A percentile compares a stretch with the other conserved stretches of the same genome.
Conservation (phyloP, 2,329 filamentous ascomycete species). For the Colletotrichum incanum region DNA sequence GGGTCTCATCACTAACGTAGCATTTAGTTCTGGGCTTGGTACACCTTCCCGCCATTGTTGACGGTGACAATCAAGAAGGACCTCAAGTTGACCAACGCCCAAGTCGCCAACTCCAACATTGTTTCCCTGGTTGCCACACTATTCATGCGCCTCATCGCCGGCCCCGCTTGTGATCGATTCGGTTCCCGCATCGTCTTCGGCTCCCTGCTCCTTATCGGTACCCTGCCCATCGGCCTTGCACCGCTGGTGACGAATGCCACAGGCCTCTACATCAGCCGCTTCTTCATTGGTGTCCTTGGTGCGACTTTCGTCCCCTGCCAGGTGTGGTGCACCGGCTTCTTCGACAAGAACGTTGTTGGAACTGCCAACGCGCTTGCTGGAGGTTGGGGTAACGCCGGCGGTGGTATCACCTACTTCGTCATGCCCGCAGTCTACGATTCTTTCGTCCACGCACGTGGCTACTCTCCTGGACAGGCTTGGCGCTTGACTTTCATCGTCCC, state of each 20-base stretch:
- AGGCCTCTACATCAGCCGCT: conserved; percentile 81
- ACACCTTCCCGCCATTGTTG: conserved; percentile 88
- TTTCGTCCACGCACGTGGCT: conserved; percentile 71
- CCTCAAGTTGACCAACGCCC: conserved; percentile 76
- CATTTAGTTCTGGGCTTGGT: conserved; percentile 84
- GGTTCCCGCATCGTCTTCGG: conserved; percentile 87
- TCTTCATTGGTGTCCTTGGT: conserved; percentile 86
- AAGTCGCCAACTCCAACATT: conserved; percentile 93
- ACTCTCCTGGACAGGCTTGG: conserved; percentile 82
- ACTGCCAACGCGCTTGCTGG: conserved; percentile 89
- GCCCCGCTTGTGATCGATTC: conserved; percentile 88
- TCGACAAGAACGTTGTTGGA: conserved; percentile 92
- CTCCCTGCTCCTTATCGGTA: conserved; percentile 81
- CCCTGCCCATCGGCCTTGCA: conserved; percentile 86
- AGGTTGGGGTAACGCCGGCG: conserved; percentile 89
- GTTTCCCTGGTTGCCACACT: conserved; percentile 83
- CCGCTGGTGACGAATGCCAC: conserved; percentile 77
- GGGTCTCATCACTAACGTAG: conserved; percentile 48
- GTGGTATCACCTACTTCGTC: conserved; percentile 92
- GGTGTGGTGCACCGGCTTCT: conserved; percentile 94
- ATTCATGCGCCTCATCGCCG: conserved; percentile 82
- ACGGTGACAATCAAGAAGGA: conserved; percentile 86
- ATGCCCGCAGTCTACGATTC: conserved; percentile 94
- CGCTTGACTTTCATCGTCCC: conserved; percentile 88
- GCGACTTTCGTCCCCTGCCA: conserved; percentile 88